These are phyloP conservation scores for Crotalaria pallida DNA, from an alignment of 306 rosid genomes.

Conservation along the genomic window DNA sequence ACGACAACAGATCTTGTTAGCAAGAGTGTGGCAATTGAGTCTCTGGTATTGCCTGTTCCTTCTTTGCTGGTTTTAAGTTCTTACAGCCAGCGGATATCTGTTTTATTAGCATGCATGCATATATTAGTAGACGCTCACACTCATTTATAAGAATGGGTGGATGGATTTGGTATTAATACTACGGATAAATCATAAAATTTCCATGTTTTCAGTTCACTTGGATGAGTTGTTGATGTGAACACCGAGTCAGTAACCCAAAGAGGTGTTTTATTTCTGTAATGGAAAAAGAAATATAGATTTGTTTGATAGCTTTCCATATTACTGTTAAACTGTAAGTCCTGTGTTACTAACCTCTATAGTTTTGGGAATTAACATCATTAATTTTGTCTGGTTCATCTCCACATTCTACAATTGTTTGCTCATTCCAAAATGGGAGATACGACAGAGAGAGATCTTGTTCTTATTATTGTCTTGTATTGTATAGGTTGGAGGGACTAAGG, in stretches of 20 bases:
- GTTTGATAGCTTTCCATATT: not conserved
- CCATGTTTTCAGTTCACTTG: constrained; percentile 4
- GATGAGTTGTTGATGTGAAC: constrained; percentile 1
- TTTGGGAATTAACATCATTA: constrained; percentile 6
- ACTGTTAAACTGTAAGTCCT: not conserved
- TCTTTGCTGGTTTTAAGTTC: constrained; percentile 5
- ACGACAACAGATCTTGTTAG: constrained; percentile 94
- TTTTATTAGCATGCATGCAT: not conserved
- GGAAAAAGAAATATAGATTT: not conserved
- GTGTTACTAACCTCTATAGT: not conserved
- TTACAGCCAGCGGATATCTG: not conserved
- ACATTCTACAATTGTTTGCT: not conserved
- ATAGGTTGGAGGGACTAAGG: constrained; percentile 67
- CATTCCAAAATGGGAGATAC: not conserved
- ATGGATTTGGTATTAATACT: constrained; percentile 11
- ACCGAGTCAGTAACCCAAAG: not conserved
- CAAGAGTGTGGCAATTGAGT: constrained; percentile 92
- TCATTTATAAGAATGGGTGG: not conserved
- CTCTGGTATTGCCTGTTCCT: constrained; percentile 47
- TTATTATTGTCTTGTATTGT: constrained; percentile 22
- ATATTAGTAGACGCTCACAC: not conserved
- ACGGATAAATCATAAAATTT: constrained; percentile 1
- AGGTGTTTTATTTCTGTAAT: not conserved
- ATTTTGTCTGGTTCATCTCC: not conserved
- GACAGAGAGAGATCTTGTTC: not conserved